Percentiles rank a stretch among this genome's conserved stretches.
Conservation (phyloP, 441 rosid species). For the Gossypium gossypioides region DNA sequence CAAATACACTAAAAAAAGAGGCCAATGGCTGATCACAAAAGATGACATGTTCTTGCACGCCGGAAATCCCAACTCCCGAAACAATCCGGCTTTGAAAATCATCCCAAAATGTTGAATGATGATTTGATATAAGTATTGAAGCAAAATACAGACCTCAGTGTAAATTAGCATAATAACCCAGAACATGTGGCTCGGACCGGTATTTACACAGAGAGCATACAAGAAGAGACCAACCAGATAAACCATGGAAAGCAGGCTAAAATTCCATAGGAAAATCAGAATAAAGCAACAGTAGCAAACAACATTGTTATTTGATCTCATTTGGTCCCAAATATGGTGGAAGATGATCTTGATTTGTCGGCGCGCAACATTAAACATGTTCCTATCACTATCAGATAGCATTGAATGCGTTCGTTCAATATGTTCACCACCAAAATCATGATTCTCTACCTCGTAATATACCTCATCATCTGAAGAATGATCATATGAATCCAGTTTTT, state of each 20-base stretch:
- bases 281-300: conserved; percentile 64
- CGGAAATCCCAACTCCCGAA: conserved; percentile 52
- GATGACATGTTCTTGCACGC: conserved; percentile 44
- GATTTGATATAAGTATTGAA: conserved; percentile 59
- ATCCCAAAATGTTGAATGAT: conserved; percentile 56
- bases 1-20: conserved; percentile 60
- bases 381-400: conserved; percentile 37
- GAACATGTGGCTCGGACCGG: conserved; percentile 58
- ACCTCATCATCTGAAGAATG: conserved; percentile 30
- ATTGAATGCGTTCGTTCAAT: conserved; percentile 37
- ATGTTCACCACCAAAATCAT: conserved; percentile 18
- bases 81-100: conserved; percentile 28
- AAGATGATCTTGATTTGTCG: conserved; percentile 55
- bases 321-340: conserved; percentile 56
- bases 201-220: conserved; percentile 54
- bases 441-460: conserved; percentile 35
- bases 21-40: conserved; percentile 54
- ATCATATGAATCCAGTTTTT: conserved; percentile 35
- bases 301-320: conserved; percentile 53
- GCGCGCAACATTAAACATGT: conserved; percentile 37
- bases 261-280: conserved; percentile 61
- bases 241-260: conserved; percentile 63
- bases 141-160: conserved; percentile 53
- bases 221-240: conserved; percentile 60
- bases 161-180: conserved; percentile 63